A percentile compares a stretch with the other conserved stretches of the same genome.
Evolutionary conservation across 805 yeast species (phyloP).

Genomic region (Metschnikowia continentalis): DNA sequence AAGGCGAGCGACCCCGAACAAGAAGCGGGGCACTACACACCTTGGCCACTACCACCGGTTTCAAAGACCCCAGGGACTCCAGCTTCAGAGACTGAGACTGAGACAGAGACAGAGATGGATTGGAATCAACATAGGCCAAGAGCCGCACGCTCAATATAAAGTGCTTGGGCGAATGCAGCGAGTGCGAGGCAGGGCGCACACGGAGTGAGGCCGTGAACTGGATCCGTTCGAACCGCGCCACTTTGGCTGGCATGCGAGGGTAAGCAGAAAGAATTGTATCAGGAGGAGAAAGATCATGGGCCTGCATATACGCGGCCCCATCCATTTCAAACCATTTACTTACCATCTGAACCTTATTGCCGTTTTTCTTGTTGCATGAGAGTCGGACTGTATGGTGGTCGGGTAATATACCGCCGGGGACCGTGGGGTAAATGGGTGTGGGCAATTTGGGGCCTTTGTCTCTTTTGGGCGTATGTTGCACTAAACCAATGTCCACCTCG

Average conservation of each 20-base stretch:
- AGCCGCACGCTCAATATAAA: constrained; percentile 52
- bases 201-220: constrained; percentile 55
- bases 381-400: constrained; percentile 53
- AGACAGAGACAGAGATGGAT: background rate
- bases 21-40: constrained; percentile 56
- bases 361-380: constrained; percentile 57
- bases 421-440: constrained; percentile 55
- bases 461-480: constrained; percentile 71
- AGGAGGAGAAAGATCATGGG: background rate
- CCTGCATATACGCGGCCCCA: constrained; percentile 1
- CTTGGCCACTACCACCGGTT: constrained; percentile 34
- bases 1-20: constrained; percentile 63
- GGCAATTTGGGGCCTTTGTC: constrained; percentile 66
- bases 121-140: constrained; percentile 33
- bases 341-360: constrained; percentile 44
- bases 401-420: constrained; percentile 54
- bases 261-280: constrained; percentile 7
- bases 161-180: constrained; percentile 25
- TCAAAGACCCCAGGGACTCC: background rate
- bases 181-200: constrained; percentile 29
- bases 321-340: constrained; percentile 50
- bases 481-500: constrained; percentile 41
- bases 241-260: constrained; percentile 30
- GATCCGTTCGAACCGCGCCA: constrained; percentile 64
- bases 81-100: too few relatives aligned